Base-by-base conservation (phyloP, 495 filamentous ascomycete species). In the Coniosporium apollinis region DNA sequence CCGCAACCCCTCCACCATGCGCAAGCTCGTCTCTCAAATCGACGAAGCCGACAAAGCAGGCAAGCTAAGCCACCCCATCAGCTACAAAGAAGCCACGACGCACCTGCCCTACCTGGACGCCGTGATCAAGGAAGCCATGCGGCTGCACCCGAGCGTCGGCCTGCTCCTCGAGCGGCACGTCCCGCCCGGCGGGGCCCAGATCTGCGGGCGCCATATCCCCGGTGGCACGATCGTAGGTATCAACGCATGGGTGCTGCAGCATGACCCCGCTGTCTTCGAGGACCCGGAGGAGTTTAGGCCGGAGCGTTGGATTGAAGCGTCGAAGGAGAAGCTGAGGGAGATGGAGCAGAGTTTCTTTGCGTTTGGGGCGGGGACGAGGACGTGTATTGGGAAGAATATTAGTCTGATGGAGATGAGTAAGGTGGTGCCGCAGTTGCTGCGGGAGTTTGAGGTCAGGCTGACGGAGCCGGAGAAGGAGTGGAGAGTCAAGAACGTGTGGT, bases 1-100 rank as follows among this genome's bases (percentile, higher is more conserved):
- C 16, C 34, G 40, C 20, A 33, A 43, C 20, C 43, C 33, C 10
- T 5, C 24, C 0, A 59, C 57, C 20, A 52, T 73, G 39, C 43
- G 37, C 0, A 54, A 47, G 11, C 44, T 78, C 30, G 51, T 48
- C 15, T 42, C 47, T 2, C 74, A 80, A 40, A 47, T 82, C 0
- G 69, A 79, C 36, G 54, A 48, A 2, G 64, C 69, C 0, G 62
- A 60, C 0, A 40, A 46, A 3, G 33, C 52, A 26, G 70, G 72
- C 1, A 38, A 43, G 9, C 66, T 78, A 38, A 35, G 21, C 18
- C n/a, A 28, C 10, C 14, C 28, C 22, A 37, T 36, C 15, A n/a
- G 8, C 14, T 13, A 30, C 33, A 22, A 25, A 19, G 38, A 45
- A 26, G 42, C 31, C 4, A 36, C 10, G 13, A 25, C 29, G 9